Percentiles rank a stretch among this genome's conserved stretches.
These are phyloP conservation scores for Chloranthus sessilifolius DNA, from an alignment of 164 flowering plant species.

Conservation along the genomic window DNA sequence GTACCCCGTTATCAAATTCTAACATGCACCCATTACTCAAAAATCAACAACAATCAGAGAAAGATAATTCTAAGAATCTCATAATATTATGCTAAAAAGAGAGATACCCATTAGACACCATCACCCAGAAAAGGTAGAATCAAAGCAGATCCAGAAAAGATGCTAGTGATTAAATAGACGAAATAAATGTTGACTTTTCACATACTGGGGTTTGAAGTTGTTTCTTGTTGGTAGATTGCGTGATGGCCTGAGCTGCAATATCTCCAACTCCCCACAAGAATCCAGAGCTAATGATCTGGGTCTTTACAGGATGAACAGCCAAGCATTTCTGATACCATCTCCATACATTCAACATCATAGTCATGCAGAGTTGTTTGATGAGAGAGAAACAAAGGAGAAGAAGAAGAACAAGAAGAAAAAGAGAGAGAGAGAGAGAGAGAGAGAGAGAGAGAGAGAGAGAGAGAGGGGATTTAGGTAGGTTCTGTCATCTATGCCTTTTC, in stretches of 20 bases:
- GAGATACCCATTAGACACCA: too few species aligned
- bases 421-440: slow-evolving; percentile 6
- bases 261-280: slow-evolving; percentile 78
- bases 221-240: slow-evolving; percentile 35
- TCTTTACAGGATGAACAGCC: slow-evolving; percentile 59
- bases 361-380: too few species aligned
- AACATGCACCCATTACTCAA: too few species aligned
- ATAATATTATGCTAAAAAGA: too few species aligned
- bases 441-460: too few species aligned
- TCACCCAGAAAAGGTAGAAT: too few species aligned
- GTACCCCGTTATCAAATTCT: too few species aligned
- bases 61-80: too few species aligned
- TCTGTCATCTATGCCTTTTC: too few species aligned
- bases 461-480: not conserved
- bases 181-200: too few species aligned
- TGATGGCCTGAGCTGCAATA: slow-evolving; percentile 59
- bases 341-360: slow-evolving; percentile 59
- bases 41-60: not conserved
- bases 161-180: too few species aligned
- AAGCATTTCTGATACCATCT: slow-evolving; percentile 70
- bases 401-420: not conserved
- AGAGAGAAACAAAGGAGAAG: not conserved
- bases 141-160: too few species aligned
- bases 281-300: slow-evolving; percentile 75
- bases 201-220: slow-evolving; percentile 28